These are phyloP conservation scores for Hyaloscypha finlandica DNA, from an alignment of 495 filamentous ascomycete species.

Conservation along the genomic window DNA sequence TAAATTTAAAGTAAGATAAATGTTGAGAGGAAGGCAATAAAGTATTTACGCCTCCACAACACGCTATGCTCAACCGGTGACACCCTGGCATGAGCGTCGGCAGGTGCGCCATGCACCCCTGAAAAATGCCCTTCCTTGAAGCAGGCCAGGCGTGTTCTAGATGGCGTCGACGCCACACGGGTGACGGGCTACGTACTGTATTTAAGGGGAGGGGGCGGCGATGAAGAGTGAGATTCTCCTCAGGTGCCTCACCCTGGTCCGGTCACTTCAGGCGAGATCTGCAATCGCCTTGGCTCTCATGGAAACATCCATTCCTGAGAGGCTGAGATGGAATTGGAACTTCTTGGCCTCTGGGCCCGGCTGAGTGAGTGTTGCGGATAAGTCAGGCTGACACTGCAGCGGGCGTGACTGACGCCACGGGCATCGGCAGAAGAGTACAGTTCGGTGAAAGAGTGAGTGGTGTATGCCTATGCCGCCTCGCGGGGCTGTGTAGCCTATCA, in stretches of 20 bases:
- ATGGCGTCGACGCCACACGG: not conserved
- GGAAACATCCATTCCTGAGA: too few species aligned
- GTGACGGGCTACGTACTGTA: not conserved
- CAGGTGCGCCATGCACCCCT: constrained; percentile 1
- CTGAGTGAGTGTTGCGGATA: not conserved
- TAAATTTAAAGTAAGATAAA: not conserved
- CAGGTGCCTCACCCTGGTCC: not conserved
- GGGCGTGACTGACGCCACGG: not conserved
- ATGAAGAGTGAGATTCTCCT: not conserved
- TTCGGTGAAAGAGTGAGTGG: too few species aligned
- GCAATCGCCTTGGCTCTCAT: not conserved
- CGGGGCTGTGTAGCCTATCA: not conserved
- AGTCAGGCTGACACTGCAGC: not conserved
- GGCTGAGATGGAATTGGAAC: too few species aligned
- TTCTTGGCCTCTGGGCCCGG: too few species aligned
- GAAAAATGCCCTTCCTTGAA: not conserved
- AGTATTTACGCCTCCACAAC: not conserved
- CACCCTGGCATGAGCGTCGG: not conserved
- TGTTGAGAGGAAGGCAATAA: not conserved
- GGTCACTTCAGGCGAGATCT: not conserved
- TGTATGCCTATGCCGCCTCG: too few species aligned
- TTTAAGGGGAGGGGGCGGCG: not conserved
- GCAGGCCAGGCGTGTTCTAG: not conserved
- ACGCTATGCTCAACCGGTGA: not conserved
- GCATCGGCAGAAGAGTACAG: not conserved